Conservation (phyloP, 257 asterid genomes). For the Przewalskia tangutica region DNA sequence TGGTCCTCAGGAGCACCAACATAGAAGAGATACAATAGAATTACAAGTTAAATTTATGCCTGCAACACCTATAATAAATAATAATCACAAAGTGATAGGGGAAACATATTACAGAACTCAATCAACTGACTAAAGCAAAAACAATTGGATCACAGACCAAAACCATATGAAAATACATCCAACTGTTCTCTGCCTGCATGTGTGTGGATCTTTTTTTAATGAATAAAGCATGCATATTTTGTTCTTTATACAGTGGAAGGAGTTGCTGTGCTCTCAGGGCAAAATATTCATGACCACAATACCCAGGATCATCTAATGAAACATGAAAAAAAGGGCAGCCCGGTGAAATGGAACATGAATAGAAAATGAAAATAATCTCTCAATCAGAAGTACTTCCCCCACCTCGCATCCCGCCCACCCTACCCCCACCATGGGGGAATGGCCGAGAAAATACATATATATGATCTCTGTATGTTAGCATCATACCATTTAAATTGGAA, state of each 20-base stretch:
- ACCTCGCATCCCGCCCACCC: background rate
- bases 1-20: background rate
- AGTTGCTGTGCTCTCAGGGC: background rate
- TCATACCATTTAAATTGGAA: background rate
- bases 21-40: background rate
- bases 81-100: background rate
- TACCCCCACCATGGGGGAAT: background rate
- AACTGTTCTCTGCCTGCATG: background rate
- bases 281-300: background rate
- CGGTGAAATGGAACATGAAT: background rate
- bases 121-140: background rate
- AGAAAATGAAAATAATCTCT: background rate
- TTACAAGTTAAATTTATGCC: background rate
- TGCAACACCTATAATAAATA: background rate
- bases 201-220: background rate
- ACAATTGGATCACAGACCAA: background rate
- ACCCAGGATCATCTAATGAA: background rate
- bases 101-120: background rate
- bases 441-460: background rate
- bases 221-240: background rate
- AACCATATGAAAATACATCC: background rate
- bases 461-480: background rate
- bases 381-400: background rate
- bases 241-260: background rate
- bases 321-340: background rate